These are phyloP conservation scores for Barnettozyma siamensis DNA, from an alignment of 805 yeast genomes.

Conservation along the genomic window DNA sequence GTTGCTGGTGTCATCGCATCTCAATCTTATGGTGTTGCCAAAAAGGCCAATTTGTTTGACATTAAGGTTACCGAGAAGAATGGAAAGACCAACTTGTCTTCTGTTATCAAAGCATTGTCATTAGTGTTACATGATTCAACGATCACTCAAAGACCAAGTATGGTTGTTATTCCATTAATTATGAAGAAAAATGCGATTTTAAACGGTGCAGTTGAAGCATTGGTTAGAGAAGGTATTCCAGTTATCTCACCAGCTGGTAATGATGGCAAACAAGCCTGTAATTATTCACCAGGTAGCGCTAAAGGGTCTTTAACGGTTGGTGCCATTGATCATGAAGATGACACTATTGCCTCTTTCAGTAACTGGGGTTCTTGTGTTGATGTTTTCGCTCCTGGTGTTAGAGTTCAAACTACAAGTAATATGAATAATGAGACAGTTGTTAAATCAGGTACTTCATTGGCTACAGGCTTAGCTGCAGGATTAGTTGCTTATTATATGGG, in stretches of 20 bases:
- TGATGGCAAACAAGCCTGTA: constrained; percentile 37
- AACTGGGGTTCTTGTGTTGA: constrained; percentile 53
- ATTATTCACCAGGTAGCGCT: constrained; percentile 42
- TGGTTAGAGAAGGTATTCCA: constrained; percentile 37
- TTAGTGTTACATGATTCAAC: constrained; percentile 24
- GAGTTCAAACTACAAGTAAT: constrained; percentile 36
- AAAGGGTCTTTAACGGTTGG: constrained; percentile 74
- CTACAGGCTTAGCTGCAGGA: constrained; percentile 42
- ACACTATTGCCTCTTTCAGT: constrained; percentile 42
- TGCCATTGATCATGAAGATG: constrained; percentile 67
- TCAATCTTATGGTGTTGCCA: constrained; percentile 47
- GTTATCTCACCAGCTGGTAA: constrained; percentile 49
- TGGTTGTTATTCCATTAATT: constrained; percentile 34
- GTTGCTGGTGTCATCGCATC: constrained; percentile 52
- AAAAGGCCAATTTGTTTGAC: constrained; percentile 38
- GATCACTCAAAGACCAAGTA: constrained; percentile 31
- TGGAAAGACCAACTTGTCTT: constrained; percentile 31
- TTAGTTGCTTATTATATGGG: constrained; percentile 40
- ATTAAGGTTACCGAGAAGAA: constrained; percentile 36
- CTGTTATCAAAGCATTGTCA: constrained; percentile 30
- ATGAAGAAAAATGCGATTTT: constrained; percentile 34
- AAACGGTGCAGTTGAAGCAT: constrained; percentile 40
- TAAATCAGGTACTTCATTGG: constrained; percentile 45
- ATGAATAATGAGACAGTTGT: constrained; percentile 24
- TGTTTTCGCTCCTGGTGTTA: constrained; percentile 44